Evolutionary conservation across 352 stramenopile species (phyloP), one percentile per base, ranked within the genome.

Genomic region (Pythium rishiriense): DNA sequence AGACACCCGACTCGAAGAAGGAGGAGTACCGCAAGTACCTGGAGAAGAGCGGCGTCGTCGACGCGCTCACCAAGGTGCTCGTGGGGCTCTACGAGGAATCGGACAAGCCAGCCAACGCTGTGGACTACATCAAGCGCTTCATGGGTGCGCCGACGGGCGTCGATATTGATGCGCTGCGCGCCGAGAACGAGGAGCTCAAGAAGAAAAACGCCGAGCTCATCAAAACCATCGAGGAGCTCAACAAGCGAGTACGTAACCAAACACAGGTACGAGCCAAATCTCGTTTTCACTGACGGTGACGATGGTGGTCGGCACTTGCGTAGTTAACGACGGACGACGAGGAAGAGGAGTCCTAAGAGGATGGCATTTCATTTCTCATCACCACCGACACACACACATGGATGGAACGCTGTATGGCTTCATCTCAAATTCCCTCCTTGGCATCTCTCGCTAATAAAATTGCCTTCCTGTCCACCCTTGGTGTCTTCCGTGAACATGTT

Each of bases 11-110:
- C 75, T 96, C 86, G 6, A 99, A 99, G 81, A 99, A 99, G 72
- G 95, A 99, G 73, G 97, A 99, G 81, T 99, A 98, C 75, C 79
- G 94, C 67, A 98, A 97, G 72, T 99, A 99, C 70, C 79, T 99
- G 2, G 96, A 99, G 79, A 98, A 98, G 69, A 97, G 88, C 43
- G 97, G 97, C 35, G 96, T 99, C 6, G 96, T 99, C 33, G 96
- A 99, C 79, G 92, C 97, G 19, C 75, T 99, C 14, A 99, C 97
- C 29, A 98, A 98, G 69, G 93, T 98, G 21, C 76, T 99, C 19
- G 95, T 99, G 46, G 95, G 93, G 3, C 81, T 99, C 22, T 98
- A 99, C 73, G 94, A 99, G 74, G 97, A 99, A 74, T 81, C 84
- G 11, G 93, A 99, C 61, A 92, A 97, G 39, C 97, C 97, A 7